Base-by-base conservation (phyloP, 2,329 filamentous ascomycete species). In the Pestalotiopsis sp. region DNA sequence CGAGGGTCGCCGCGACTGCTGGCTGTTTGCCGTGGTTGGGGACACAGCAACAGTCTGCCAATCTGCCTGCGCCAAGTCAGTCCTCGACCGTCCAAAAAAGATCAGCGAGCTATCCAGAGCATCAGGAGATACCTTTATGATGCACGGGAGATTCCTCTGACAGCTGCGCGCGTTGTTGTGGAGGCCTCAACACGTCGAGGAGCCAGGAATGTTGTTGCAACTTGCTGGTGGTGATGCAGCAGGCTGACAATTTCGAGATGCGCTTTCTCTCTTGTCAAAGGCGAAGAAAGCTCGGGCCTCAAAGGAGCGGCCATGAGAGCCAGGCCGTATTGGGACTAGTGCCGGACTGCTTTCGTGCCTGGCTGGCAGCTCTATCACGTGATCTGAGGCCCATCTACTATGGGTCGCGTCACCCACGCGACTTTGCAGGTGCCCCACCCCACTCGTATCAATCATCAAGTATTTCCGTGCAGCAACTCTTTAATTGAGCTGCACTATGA, bases 241-340 rank as follows among this genome's bases (percentile, higher is more conserved):
- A 22, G 60, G 38, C 60, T 63, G 60, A 63, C 60, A 63, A 63
- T 63, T 63, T 52, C 60, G 58, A 61, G 35, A 61, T 61, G 58
- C 58, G 58, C 22, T 58, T 14, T 26, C 35, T 40, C 22, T 30
- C 58, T 39, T 6, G 60, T 20, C 60, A 20, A 61, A 63, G 60
- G 24, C 38, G 26, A 48, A 63, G 60, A 61, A 20, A 61, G 58
- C 58, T 61, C 58, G 30, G 35, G 30, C 58, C 58, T 61, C 30
- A 35, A 61, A 61, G 26, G 58, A 58, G 30, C 4, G 17, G 30
- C 14, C n/a, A 14, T 52, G 58, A 35, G 30, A 10, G 30, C 30
- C 20, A 61, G 10, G 24, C 58, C 35, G 10, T 14, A 61, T 38
- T 20, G 58, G 26, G 4, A 10, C 58, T 39, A 35, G 58, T 14